Percentiles rank a stretch among this genome's conserved stretches.
Evolutionary conservation across 1,284 basidiomycete species (phyloP).

Genomic region (Ceratobasidium sp.): DNA sequence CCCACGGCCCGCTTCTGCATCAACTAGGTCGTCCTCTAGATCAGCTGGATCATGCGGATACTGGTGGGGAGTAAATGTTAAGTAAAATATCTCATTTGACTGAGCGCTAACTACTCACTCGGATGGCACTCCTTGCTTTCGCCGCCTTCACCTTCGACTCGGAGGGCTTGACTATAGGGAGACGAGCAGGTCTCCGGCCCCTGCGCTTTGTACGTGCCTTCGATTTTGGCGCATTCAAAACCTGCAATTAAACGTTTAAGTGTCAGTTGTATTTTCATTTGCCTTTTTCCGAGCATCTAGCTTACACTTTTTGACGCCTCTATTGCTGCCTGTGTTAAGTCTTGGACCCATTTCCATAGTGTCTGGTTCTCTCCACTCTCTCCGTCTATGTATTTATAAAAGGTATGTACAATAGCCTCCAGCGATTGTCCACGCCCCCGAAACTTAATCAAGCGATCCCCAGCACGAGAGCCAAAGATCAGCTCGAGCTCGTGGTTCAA

Average conservation of each 20-base stretch:
- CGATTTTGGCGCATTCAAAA: background rate
- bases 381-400: slow-evolving; percentile 17
- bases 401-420: background rate
- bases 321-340: background rate
- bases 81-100: background rate
- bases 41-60: slow-evolving; percentile 2
- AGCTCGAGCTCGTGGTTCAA: background rate
- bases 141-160: background rate
- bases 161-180: background rate
- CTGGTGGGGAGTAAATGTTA: background rate
- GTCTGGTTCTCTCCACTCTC: slow-evolving; percentile 2
- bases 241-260: no score
- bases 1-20: background rate
- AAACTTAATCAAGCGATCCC: background rate
- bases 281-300: background rate
- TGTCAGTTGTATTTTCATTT: background rate
- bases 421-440: background rate
- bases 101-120: background rate
- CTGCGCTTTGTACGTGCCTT: background rate
- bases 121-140: background rate
- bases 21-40: background rate
- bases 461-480: background rate
- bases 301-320: background rate
- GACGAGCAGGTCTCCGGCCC: background rate
- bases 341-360: slow-evolving; percentile 24